Evolutionary conservation across 1,284 basidiomycete genomes (phyloP), one percentile per base, ranked within the genome.

Genomic region (Trichosporon sp.): DNA sequence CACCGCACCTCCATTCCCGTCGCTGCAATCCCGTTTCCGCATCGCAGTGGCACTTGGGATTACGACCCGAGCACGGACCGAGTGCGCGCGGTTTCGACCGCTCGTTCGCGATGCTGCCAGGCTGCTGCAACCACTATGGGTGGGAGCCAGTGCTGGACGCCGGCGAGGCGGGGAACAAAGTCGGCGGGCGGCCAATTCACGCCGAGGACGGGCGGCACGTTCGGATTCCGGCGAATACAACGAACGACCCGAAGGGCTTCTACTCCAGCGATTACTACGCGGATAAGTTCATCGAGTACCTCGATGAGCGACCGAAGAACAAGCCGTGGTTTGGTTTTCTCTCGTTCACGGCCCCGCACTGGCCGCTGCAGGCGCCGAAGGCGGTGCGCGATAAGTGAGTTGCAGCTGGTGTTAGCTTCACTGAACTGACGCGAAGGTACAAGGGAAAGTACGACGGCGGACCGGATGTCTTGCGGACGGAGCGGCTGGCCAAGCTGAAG

Each of bases 21-120:
- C 47, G 23, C 12, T 23, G 18, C 42, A 1, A 3, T n/a, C n/a
- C 15, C 23, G 9, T 53, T 27, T 3, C 7, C 7, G 51, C 27
- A 9, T 31, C 27, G 6, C 76, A 78, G 66, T 80, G 78, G 78
- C 78, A 80, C 63, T 72, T 80, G 13, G 78, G 78, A 9, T 70
- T 80, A n/a, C 73, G 70, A 3, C 60, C 65, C 9, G 73, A 79
- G 29, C 64, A 68, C 18, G 63, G 71, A 0, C 78, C 78, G 13
- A 68, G 72, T 27, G 69, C 75, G 4, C 71, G 78, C 13, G 78
- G 78, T 5, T 80, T 80, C 63, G 65, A 77, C 18, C 72, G 73
- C 27, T 71, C 72, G 11, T 78, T 74, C 32, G 67, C 73, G 12
- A 68, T 80, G 35, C 70, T 80, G 1, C 75, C 78, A 2, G 78